A percentile compares a stretch with the other conserved stretches of the same genome.
These are phyloP conservation scores for Trichoderma sp. DNA, from an alignment of 2,329 filamentous ascomycete genomes.

Conservation along the genomic window DNA sequence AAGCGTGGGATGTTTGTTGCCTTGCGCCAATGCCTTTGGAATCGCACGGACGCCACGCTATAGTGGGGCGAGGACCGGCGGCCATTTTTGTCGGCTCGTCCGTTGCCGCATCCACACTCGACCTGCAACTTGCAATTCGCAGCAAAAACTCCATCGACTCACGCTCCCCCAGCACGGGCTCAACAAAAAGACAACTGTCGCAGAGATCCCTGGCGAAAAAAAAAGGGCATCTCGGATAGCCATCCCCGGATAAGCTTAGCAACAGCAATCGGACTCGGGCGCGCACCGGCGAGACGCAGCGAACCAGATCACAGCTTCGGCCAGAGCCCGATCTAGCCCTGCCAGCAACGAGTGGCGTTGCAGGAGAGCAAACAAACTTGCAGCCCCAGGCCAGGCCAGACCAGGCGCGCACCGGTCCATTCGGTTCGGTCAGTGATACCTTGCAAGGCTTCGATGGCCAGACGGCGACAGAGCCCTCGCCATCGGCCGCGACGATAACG, in stretches of 20 bases:
- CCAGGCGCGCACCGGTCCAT: conserved; percentile 16
- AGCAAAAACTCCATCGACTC: conserved; percentile 20
- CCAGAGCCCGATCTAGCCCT: conserved; percentile 14
- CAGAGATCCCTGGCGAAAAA: not conserved
- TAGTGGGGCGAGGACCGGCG: not conserved
- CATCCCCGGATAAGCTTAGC: not conserved
- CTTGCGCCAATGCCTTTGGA: not conserved
- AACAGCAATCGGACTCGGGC: not conserved
- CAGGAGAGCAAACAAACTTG: conserved; percentile 23
- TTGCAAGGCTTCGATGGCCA: conserved; percentile 21
- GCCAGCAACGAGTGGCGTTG: conserved; percentile 21
- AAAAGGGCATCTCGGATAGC: not conserved
- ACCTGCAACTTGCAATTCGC: conserved; percentile 19
- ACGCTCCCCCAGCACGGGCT: conserved; percentile 6
- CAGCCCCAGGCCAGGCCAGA: conserved; percentile 7
- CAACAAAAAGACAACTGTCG: not conserved
- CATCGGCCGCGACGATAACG: conserved; percentile 9
- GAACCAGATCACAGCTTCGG: conserved; percentile 9
- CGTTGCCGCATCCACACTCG: conserved; percentile 7
- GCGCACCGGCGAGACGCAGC: not conserved
- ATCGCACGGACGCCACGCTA: conserved; percentile 3
- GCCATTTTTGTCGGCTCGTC: conserved; percentile 23
- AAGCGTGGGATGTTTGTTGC: conserved; percentile 8
- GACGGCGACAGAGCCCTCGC: conserved; percentile 6
- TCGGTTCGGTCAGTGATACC: conserved; percentile 26